Conservation (phyloP, 2,329 filamentous ascomycete species). For the Diaporthe sp. region DNA sequence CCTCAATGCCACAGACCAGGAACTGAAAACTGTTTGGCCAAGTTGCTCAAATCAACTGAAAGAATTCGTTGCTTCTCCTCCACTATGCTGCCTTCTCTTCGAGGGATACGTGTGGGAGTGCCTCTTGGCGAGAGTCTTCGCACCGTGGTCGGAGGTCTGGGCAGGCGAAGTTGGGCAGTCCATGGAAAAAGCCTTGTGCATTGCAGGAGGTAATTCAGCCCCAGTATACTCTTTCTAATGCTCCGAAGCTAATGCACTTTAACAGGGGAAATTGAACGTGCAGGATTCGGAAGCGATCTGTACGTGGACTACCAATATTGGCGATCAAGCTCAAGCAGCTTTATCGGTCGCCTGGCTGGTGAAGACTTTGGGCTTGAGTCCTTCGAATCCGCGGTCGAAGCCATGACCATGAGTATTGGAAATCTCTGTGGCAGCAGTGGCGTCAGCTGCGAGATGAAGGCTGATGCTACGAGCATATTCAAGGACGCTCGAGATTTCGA, state of each 20-base stretch:
- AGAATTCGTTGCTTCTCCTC: neutral
- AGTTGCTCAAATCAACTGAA: neutral
- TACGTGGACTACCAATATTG: constrained; percentile 30
- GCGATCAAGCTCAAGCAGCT: constrained; percentile 30
- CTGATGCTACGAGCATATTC: neutral
- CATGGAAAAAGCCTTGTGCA: neutral
- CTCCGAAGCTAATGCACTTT: constrained; percentile 8
- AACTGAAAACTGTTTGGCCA: neutral
- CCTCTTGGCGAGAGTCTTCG: neutral
- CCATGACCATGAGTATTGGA: neutral
- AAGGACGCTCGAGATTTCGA: constrained; percentile 11
- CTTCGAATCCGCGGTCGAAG: neutral
- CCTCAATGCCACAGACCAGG: neutral
- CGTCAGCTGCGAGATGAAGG: neutral
- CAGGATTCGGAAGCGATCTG: neutral
- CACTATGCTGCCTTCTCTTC: neutral
- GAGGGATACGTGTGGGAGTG: constrained; percentile 30
- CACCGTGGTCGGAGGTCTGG: neutral
- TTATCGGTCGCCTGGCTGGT: constrained; percentile 7
- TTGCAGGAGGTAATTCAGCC: neutral
- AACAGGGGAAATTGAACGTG: neutral
- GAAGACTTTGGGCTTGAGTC: neutral
- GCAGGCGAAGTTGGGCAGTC: neutral
- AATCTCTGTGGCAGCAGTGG: neutral
- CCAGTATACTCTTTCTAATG: rapidly evolving